phyloP scores from a whole-genome alignment of 2,329 filamentous ascomycete species.

The Colletotrichum coccodes region DNA sequence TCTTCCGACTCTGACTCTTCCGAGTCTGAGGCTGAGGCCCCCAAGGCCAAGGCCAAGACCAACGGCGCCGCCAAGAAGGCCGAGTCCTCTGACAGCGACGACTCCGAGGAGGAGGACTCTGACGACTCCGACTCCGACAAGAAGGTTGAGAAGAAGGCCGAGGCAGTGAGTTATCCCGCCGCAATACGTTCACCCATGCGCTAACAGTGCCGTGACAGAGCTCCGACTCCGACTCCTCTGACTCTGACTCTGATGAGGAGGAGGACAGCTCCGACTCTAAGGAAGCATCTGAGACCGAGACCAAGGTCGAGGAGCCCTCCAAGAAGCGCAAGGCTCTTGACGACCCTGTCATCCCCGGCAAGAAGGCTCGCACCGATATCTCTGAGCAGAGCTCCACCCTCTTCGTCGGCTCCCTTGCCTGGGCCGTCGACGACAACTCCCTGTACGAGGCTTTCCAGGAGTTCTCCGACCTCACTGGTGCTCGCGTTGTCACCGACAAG shows the following conservation, averaged over 20 bases:
- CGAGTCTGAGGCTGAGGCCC: slow-evolving; percentile 50
- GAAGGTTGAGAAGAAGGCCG: slow-evolving; percentile 35
- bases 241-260: slow-evolving; percentile 48
- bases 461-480: slow-evolving; percentile 77
- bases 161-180: slow-evolving; percentile 28
- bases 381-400: slow-evolving; percentile 71
- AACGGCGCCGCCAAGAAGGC: slow-evolving; percentile 43
- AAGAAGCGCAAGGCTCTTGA: slow-evolving; percentile 77
- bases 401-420: slow-evolving; percentile 91
- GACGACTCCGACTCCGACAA: slow-evolving; percentile 45
- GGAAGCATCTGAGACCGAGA: slow-evolving; percentile 46
- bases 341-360: slow-evolving; percentile 57
- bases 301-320: slow-evolving; percentile 59
- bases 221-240: slow-evolving; percentile 43
- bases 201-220: slow-evolving; percentile 18
- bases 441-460: slow-evolving; percentile 84
- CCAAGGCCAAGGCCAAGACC: slow-evolving; percentile 40
- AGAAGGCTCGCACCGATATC: slow-evolving; percentile 75
- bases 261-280: slow-evolving; percentile 45
- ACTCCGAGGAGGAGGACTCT: slow-evolving; percentile 34
- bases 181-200: neutral
- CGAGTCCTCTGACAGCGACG: slow-evolving; percentile 43
- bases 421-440: slow-evolving; percentile 87
- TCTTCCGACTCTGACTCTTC: slow-evolving; percentile 38
- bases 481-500: slow-evolving; percentile 86